Base-by-base conservation (phyloP, 805 yeast species). In the Candida broadrunensis region DNA sequence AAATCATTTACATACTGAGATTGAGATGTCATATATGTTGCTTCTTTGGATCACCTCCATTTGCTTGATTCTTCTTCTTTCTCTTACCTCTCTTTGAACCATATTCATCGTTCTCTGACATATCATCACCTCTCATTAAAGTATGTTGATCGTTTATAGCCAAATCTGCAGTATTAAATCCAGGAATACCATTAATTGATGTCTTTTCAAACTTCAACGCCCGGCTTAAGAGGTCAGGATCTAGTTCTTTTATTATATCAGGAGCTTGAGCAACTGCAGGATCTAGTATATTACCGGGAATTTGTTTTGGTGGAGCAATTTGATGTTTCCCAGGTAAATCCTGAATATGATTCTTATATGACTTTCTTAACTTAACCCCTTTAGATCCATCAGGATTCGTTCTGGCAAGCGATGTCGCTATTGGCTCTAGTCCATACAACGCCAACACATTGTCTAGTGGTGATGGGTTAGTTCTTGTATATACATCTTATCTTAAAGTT, bases 361-460 rank as follows among this genome's bases (percentile, higher is more conserved):
- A 88, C 63, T 93, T 93, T 52, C 99, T 76, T 41, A 93, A 75
- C 64, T 93, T 93, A 29, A 89, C 89, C 40, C 96, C 97, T 51
- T 87, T 89, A 0, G 93, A 77, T 0, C 97, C 96, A 53, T 85
- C 95, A 2, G 88, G 83, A 53, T 87, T 89, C 9, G 83, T 75
- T 55, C 99, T 76, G 1, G 97, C 96, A 33, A 93, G 83, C 3
- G 95, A 82, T 40, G 77, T 72, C 1, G 96, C 86, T 12, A 90
- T 66, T 2, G 73, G 75, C 30, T 77, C 75, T 31, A 93, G 63
- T 1, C 81, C 82, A 52, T 88, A 93, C 13, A 85, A 60, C 19
- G 77, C 65, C 16, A 89, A 73, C 38, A 93, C 69, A 60, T 90
- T 86, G 40, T 81, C 77, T 39, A 81, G 55, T 1, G 93, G 89